These are phyloP conservation scores for Camellia oleifera DNA, from an alignment of 179 eudicot genomes.

Conservation along the genomic window DNA sequence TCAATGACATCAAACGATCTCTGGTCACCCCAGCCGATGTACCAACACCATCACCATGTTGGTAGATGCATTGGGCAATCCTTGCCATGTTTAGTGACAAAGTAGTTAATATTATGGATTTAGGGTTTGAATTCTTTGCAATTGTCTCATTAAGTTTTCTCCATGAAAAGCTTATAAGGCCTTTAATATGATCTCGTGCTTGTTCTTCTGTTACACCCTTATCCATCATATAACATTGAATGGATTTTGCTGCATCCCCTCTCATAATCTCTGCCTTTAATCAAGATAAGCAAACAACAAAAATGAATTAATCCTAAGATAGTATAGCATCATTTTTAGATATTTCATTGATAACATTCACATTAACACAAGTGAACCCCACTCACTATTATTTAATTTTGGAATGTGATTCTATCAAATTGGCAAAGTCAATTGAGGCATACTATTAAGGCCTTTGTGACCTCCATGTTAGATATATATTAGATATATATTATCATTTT, in stretches of 20 bases:
- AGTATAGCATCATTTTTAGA: too few relatives aligned
- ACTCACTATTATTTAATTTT: too few relatives aligned
- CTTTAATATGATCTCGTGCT: slow-evolving; percentile 27
- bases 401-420: too few relatives aligned
- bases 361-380: too few relatives aligned
- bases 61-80: slow-evolving; percentile 30
- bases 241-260: slow-evolving; percentile 37
- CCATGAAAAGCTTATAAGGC: slow-evolving; percentile 25
- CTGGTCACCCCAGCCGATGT: slow-evolving; percentile 3
- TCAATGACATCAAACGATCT: slow-evolving; percentile 9
- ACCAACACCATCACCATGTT: slow-evolving; percentile 37
- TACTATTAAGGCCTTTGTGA: too few relatives aligned
- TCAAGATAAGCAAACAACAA: too few relatives aligned
- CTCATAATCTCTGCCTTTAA: slow-evolving; percentile 34
- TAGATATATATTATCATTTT: too few relatives aligned
- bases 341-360: too few relatives aligned
- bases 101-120: not conserved
- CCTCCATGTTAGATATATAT: too few relatives aligned
- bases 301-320: too few relatives aligned
- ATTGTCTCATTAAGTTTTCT: slow-evolving; percentile 23
- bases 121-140: not conserved
- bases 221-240: slow-evolving; percentile 30
- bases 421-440: too few relatives aligned
- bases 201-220: slow-evolving; percentile 27
- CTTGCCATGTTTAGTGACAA: slow-evolving; percentile 29